A percentile compares a stretch with the other conserved stretches of the same genome.
Evolutionary conservation across 805 yeast genomes (phyloP).

Genomic region (Candida fluviatilis): DNA sequence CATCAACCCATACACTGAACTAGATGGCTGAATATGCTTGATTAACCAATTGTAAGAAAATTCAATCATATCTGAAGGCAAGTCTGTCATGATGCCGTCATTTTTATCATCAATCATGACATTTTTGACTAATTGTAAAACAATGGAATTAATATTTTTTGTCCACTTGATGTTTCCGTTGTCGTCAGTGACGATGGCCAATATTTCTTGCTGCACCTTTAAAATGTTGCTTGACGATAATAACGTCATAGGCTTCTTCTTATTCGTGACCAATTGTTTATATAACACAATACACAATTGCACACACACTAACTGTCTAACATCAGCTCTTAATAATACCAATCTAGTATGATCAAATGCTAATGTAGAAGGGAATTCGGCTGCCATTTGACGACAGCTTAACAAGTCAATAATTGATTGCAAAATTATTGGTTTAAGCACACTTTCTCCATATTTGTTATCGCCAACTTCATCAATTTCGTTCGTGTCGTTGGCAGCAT

Average conservation of each 20-base stretch:
- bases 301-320: constrained; percentile 78
- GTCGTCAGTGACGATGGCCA: constrained; percentile 78
- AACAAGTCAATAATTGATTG: constrained; percentile 58
- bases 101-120: constrained; percentile 13
- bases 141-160: constrained; percentile 65
- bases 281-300: constrained; percentile 69
- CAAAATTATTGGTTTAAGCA: constrained; percentile 38
- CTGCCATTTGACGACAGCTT: constrained; percentile 75
- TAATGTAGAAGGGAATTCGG: constrained; percentile 78
- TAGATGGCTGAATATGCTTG: constrained; percentile 80
- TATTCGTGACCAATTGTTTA: constrained; percentile 53
- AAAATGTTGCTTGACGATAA: constrained; percentile 34
- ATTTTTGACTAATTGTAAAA: constrained; percentile 59
- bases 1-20: constrained; percentile 71
- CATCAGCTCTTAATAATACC: constrained; percentile 75
- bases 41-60: constrained; percentile 77
- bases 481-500: not conserved
- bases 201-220: constrained; percentile 62
- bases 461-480: not conserved
- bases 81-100: constrained; percentile 9
- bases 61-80: constrained; percentile 42
- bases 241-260: constrained; percentile 15
- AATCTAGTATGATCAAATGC: constrained; percentile 82
- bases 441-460: constrained; percentile 1
- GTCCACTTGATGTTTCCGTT: constrained; percentile 92